A percentile compares a stretch with the other conserved stretches of the same genome.
Conservation (phyloP, 2,329 filamentous ascomycete genomes). For the Bipolaris zeicola region DNA sequence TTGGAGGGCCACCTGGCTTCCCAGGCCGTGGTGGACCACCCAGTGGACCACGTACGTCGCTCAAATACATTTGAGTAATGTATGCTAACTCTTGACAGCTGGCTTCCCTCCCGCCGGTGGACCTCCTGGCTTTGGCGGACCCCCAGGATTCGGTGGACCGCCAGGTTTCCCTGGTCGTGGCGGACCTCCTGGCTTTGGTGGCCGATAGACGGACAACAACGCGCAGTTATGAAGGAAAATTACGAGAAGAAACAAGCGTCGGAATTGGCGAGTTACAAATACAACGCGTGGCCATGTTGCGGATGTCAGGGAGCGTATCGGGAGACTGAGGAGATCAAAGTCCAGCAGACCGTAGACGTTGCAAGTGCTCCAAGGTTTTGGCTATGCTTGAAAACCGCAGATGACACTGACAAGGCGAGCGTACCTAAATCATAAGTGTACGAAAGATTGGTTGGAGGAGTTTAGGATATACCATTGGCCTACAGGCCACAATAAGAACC, state of each 20-base stretch:
- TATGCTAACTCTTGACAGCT: conserved; percentile 36
- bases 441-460: conserved; percentile 4
- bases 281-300: conserved; percentile 1
- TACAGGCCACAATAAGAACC: conserved; percentile 8
- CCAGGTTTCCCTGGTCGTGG: conserved; percentile 33
- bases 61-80: not conserved
- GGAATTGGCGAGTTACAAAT: conserved; percentile 5
- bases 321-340: conserved; percentile 1
- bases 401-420: conserved; percentile 1
- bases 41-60: conserved; percentile 44
- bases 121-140: conserved; percentile 53
- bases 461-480: conserved; percentile 15
- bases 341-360: conserved; percentile 1
- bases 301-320: conserved; percentile 6
- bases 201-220: conserved; percentile 25
- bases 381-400: conserved; percentile 2
- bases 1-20: conserved; percentile 44
- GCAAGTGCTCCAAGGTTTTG: not conserved
- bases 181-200: conserved; percentile 36
- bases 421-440: conserved; percentile 12
- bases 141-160: conserved; percentile 34
- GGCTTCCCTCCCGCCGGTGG: conserved; percentile 56
- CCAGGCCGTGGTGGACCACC: conserved; percentile 47
- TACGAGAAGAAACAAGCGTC: conserved; percentile 6
- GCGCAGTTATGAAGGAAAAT: conserved; percentile 1